phyloP scores from a whole-genome alignment of 352 stramenopile genomes.

The Globisporangium megalacanthum region DNA sequence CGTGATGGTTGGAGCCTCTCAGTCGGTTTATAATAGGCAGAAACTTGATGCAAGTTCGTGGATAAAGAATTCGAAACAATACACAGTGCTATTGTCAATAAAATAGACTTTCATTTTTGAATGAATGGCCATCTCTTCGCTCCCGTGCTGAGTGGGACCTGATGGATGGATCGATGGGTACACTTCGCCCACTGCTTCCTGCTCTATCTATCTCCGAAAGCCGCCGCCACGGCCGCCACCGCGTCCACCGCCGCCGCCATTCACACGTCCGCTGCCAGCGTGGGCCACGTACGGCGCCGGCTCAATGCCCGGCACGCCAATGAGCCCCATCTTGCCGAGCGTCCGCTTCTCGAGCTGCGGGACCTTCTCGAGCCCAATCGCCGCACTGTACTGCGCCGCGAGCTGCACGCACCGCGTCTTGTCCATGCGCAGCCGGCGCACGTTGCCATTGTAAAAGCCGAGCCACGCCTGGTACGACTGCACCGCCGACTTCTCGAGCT shows the following conservation, averaged over 20 bases:
- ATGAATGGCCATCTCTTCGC: too few species aligned
- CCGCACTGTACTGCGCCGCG: conserved; percentile 54
- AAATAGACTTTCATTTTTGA: too few species aligned
- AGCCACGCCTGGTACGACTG: conserved; percentile 94
- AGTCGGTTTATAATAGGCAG: neutral
- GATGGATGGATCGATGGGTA: neutral
- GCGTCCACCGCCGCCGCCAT: conserved; percentile 11
- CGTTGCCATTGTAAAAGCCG: conserved; percentile 82
- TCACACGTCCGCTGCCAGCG: conserved; percentile 18
- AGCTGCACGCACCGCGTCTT: conserved; percentile 59
- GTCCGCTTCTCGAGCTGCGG: conserved; percentile 84
- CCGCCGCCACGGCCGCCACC: conserved; percentile 9
- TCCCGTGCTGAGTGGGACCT: neutral
- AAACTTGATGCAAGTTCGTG: too few species aligned
- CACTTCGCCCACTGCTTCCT: neutral
- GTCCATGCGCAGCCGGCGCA: conserved; percentile 36
- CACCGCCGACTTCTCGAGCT: conserved; percentile 73
- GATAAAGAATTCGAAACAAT: neutral
- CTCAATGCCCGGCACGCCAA: conserved; percentile 68
- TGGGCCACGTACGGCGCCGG: conserved; percentile 30
- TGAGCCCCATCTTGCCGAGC: conserved; percentile 81
- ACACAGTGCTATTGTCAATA: neutral
- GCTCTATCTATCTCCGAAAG: conserved; percentile 4
- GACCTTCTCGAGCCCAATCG: conserved; percentile 57
- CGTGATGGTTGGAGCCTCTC: too few species aligned